Evolutionary conservation across 768 basidiomycete species (phyloP), one percentile per base, ranked within the genome.

Genomic region (Suillus brevipes): DNA sequence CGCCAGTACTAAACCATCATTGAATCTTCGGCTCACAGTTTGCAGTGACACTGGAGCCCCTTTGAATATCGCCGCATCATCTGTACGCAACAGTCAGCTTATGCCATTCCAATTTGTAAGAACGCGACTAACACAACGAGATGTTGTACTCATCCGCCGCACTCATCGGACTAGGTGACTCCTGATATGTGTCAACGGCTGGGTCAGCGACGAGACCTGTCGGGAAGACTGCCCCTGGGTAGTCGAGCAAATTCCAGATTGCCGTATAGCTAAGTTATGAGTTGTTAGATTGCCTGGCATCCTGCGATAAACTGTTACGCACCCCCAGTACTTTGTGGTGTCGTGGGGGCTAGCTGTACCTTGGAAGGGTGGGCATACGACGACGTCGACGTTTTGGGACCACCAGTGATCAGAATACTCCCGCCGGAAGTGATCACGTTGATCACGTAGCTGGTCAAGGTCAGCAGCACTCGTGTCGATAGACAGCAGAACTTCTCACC

Each of bases 241-340:
- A 83, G 69, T 84, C 83, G 16, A 78, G 69, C 18, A 84, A 67
- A 64, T 84, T 84, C 75, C 78, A 81, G 28, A 80, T 67, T 13
- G 73, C 76, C 0, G 82, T 81, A 62, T 82, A 83, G 7, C 79
- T 79, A 50, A 23, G 6, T 28, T 16, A 75, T 66, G 12, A 79
- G 65, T 53, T 82, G 81, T 71, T 72, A 78, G 45, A 77, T 63
- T 12, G 68, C 72, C 1, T 79, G 79, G 65, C 78, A 78, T 23
- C 73, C 73, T 52, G 12, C 18, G 25, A 6, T 16, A 20, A 25
- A 14, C n/a, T 18, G 12, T 4, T 47, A 28, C 71, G 66, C 52
- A 69, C 66, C 62, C 66, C 78, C 80, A 78, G 64, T 80, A 82
- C 34, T 71, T 72, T 6, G 74, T 70, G 0, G 78, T 79, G 47